Evolutionary conservation across 2,329 filamentous ascomycete genomes (phyloP), one percentile per base, ranked within the genome.

Genomic region (Aschersonia sp.): DNA sequence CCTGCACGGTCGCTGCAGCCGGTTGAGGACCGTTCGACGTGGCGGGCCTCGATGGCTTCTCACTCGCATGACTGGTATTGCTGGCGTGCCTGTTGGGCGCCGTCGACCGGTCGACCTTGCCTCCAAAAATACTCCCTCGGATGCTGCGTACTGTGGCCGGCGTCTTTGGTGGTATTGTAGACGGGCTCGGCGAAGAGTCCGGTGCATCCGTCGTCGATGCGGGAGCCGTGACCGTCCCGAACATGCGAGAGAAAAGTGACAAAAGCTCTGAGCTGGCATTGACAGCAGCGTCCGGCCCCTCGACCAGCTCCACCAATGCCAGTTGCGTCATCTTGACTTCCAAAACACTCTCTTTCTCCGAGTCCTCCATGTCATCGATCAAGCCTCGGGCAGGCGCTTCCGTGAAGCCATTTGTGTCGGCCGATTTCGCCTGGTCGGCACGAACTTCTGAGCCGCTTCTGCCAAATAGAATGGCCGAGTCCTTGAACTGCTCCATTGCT

Each of bases 281-380:
- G 45, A 97, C 86, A 14, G 92, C 90, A 48, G 83, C 78, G 49
- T 87, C 82, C 0, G 88, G 80, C 1, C 88, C 88, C 59, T 95
- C 88, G 4, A 87, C 68, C 12, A 92, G 68, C 63, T 97, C 90
- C 4, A 92, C 65, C 22, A 98, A 74, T 4, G 84, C 76, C 50
- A 98, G 71, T 58, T 97, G 89, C 9, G 90, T 95, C 78, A 97
- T 94, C 63, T 94, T 94, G 51, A 95, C 81, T 62, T 97, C 86
- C n/a, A 98, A 66, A 41, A 98, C 82, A 45, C 79, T 77, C 62
- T 89, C 86, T 59, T 88, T 94, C 59, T 97, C 89, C 30, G 80
- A 78, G 49, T 81, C 78, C 52, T 87, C 83, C 79, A 95, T 86
- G 43, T 85, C 79, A 53, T 90, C 84, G 1, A 94, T 74, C 44